A percentile compares a stretch with the other conserved stretches of the same genome.
These are phyloP conservation scores for Luffa acutangula DNA, from an alignment of 306 rosid species.

Conservation along the genomic window DNA sequence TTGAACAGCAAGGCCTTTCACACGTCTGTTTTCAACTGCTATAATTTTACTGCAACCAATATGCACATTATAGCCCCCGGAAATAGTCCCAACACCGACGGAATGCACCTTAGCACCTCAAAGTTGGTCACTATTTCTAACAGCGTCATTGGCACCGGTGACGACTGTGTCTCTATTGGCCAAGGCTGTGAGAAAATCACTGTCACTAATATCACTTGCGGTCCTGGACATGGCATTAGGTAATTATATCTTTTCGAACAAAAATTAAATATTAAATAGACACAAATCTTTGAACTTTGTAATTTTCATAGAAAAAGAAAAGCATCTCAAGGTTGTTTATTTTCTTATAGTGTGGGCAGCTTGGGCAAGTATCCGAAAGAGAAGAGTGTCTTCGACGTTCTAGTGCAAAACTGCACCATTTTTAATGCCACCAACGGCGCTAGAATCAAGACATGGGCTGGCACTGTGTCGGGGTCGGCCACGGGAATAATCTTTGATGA, in stretches of 20 bases:
- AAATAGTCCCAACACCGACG: constrained; percentile 70
- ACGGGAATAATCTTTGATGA: constrained; percentile 28
- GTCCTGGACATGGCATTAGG: constrained; percentile 77
- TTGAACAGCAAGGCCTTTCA: constrained; percentile 53
- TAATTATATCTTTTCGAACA: background rate
- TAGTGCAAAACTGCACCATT: constrained; percentile 41
- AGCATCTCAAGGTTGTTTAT: background rate
- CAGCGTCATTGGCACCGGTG: constrained; percentile 52
- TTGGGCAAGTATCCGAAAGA: constrained; percentile 53
- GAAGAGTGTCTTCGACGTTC: constrained; percentile 19
- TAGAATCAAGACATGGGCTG: constrained; percentile 52
- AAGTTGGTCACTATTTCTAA: constrained; percentile 12
- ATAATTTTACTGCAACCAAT: constrained; percentile 18
- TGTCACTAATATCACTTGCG: constrained; percentile 37
- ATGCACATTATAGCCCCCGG: constrained; percentile 37
- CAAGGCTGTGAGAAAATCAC: constrained; percentile 16
- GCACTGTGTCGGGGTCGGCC: constrained; percentile 21
- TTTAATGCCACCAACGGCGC: constrained; percentile 54
- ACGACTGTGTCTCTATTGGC: constrained; percentile 59
- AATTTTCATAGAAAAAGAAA: no score
- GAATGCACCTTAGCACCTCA: constrained; percentile 42
- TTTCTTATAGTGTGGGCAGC: constrained; percentile 36
- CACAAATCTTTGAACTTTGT: background rate
- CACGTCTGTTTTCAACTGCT: constrained; percentile 10
- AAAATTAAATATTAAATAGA: background rate